phyloP scores from a whole-genome alignment of 108 stramenopile genomes.

The Nitzschia sp. region DNA sequence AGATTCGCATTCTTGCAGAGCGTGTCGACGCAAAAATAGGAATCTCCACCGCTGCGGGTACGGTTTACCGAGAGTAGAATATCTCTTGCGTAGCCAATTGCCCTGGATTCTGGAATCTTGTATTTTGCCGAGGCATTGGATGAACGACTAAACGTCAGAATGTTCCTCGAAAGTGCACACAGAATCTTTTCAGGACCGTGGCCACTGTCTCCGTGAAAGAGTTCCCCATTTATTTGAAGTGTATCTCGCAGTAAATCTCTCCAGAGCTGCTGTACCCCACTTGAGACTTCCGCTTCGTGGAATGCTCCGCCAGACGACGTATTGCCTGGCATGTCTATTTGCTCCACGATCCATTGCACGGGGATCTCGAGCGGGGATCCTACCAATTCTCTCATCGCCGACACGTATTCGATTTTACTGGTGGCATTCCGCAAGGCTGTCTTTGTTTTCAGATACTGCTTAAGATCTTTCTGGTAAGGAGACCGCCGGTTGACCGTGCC shows the following conservation, averaged over 20 bases:
- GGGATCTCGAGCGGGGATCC: constrained; percentile 56
- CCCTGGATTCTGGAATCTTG: constrained; percentile 69
- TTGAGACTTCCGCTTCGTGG: constrained; percentile 47
- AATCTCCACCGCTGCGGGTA: constrained; percentile 80
- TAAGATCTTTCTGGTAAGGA: constrained; percentile 61
- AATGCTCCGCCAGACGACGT: constrained; percentile 36
- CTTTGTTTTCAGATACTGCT: constrained; percentile 59
- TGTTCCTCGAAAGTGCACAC: constrained; percentile 59
- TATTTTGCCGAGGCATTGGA: constrained; percentile 5
- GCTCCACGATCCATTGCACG: constrained; percentile 77
- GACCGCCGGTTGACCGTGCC: constrained; percentile 44
- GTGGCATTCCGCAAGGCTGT: constrained; percentile 40
- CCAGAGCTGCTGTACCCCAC: constrained; percentile 74
- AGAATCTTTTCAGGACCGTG: constrained; percentile 79
- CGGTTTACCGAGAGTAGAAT: constrained; percentile 78
- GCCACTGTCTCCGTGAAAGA: constrained; percentile 60
- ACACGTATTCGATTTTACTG: constrained; percentile 60
- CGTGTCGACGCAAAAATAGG: constrained; percentile 80
- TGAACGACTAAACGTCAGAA: constrained; percentile 48
- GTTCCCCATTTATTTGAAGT: constrained; percentile 69
- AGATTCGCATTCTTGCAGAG: constrained; percentile 67
- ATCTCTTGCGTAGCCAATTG: constrained; percentile 74
- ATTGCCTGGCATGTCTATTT: constrained; percentile 35
- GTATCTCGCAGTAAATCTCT: constrained; percentile 78
- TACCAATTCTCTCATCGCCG: constrained; percentile 36